Conservation (phyloP, 169 alveolate species). For the Plasmodium inui region DNA sequence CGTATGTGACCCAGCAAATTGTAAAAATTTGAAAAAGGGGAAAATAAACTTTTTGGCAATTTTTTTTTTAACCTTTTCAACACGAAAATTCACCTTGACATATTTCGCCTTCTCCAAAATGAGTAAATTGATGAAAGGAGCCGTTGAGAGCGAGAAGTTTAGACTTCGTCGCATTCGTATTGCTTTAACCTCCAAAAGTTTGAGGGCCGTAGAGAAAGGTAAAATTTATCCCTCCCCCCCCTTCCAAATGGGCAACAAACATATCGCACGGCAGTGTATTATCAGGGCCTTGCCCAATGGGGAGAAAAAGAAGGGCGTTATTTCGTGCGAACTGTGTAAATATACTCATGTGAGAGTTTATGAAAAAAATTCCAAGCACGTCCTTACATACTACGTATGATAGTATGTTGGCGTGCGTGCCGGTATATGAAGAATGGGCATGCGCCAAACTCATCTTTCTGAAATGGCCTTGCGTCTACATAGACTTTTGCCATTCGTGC, state of each 20-base stretch:
- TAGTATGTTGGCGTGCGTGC: background rate
- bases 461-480: background rate
- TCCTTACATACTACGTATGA: background rate
- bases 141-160: slow-evolving; percentile 90
- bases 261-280: background rate
- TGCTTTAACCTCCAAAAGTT: slow-evolving; percentile 93
- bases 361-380: background rate
- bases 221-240: background rate
- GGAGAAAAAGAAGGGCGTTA: background rate
- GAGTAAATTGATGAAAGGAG: slow-evolving; percentile 87
- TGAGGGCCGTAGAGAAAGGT: slow-evolving; percentile 92
- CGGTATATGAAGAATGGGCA: background rate
- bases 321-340: background rate
- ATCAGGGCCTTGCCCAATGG: background rate
- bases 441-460: background rate
- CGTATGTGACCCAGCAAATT: background rate
- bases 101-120: slow-evolving; percentile 58
- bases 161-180: slow-evolving; percentile 93
- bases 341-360: background rate
- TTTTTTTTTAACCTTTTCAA: slow-evolving; percentile 9
- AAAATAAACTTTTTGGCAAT: slow-evolving; percentile 1
- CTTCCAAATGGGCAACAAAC: background rate
- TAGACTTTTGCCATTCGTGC: background rate
- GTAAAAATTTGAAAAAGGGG: slow-evolving; percentile 29
- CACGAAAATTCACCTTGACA: slow-evolving; percentile 5